Conservation (phyloP, 306 rosid genomes). For the Pterocarpus santalinus region DNA sequence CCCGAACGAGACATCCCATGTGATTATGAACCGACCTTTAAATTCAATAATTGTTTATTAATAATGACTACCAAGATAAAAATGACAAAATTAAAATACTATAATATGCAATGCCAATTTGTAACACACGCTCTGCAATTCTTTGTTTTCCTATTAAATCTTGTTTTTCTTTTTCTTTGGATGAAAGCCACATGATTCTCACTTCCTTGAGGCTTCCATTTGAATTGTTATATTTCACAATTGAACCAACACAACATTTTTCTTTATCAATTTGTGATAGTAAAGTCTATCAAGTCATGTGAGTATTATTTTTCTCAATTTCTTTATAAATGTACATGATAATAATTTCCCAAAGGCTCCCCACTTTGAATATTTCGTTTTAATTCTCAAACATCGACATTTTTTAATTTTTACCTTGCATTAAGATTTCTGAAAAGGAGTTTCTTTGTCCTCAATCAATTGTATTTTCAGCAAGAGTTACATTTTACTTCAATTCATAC, state of each 20-base stretch:
- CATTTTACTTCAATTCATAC: background rate
- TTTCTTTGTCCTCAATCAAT: background rate
- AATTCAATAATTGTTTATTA: conserved; percentile 52
- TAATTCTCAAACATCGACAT: background rate
- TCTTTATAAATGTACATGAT: conserved; percentile 38
- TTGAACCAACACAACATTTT: conserved; percentile 11
- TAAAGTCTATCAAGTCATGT: conserved; percentile 5
- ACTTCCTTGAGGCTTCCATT: conserved; percentile 65
- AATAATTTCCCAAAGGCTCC: conserved; percentile 27
- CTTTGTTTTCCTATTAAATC: conserved; percentile 33
- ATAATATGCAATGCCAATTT: conserved; percentile 46
- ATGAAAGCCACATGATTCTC: conserved; percentile 52
- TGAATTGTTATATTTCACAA: conserved; percentile 39
- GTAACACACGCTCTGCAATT: conserved; percentile 10
- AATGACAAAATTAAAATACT: conserved; percentile 42
- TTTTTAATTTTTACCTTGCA: background rate
- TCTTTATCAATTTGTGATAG: conserved; percentile 5
- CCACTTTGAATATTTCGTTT: conserved; percentile 36
- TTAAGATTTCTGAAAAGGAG: background rate
- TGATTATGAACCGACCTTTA: conserved; percentile 50
- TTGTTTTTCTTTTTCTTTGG: conserved; percentile 13
- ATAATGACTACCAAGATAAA: conserved; percentile 52
- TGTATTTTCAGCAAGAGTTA: background rate
- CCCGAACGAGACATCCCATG: conserved; percentile 73
- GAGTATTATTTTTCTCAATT: conserved; percentile 11